phyloP scores from a whole-genome alignment of 805 yeast genomes.

The Yamadazyma olivae region DNA sequence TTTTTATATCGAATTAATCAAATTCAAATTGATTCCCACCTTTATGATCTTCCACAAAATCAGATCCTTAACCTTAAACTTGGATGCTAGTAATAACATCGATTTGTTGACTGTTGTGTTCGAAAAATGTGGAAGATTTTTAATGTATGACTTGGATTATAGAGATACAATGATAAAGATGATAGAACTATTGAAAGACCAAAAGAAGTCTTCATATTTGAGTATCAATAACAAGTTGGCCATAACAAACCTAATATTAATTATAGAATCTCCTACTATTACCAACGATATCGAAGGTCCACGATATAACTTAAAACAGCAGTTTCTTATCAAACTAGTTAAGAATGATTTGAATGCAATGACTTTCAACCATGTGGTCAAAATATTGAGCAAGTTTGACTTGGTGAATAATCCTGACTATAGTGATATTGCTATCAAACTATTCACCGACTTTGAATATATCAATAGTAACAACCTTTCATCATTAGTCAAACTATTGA shows the following conservation, averaged over 20 bases:
- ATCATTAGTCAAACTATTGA: slow-evolving; percentile 2
- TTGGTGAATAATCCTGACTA: slow-evolving; percentile 42
- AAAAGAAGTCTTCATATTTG: slow-evolving; percentile 48
- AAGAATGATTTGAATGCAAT: slow-evolving; percentile 46
- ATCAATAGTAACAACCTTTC: slow-evolving; percentile 52
- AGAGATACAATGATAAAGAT: slow-evolving; percentile 58
- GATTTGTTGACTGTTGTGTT: slow-evolving; percentile 69
- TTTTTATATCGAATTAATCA: slow-evolving; percentile 72
- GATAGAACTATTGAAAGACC: slow-evolving; percentile 52
- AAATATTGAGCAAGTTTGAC: slow-evolving; percentile 40
- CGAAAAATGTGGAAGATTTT: slow-evolving; percentile 68
- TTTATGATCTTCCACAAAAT: slow-evolving; percentile 72
- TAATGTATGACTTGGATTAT: slow-evolving; percentile 57
- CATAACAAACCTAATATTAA: slow-evolving; percentile 51
- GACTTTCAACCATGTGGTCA: slow-evolving; percentile 20
- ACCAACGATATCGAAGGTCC: slow-evolving; percentile 6
- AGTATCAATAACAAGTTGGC: slow-evolving; percentile 55
- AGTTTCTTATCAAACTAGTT: slow-evolving; percentile 36
- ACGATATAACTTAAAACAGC: slow-evolving; percentile 27
- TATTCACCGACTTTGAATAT: slow-evolving; percentile 60
- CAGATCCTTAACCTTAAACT: slow-evolving; percentile 52
- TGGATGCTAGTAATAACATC: slow-evolving; percentile 54
- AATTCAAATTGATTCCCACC: slow-evolving; percentile 71
- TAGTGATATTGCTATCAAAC: slow-evolving; percentile 24
- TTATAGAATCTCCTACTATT: slow-evolving; percentile 53